Evolutionary conservation across 306 rosid genomes (phyloP).

Genomic region (Cicer yamashitae): DNA sequence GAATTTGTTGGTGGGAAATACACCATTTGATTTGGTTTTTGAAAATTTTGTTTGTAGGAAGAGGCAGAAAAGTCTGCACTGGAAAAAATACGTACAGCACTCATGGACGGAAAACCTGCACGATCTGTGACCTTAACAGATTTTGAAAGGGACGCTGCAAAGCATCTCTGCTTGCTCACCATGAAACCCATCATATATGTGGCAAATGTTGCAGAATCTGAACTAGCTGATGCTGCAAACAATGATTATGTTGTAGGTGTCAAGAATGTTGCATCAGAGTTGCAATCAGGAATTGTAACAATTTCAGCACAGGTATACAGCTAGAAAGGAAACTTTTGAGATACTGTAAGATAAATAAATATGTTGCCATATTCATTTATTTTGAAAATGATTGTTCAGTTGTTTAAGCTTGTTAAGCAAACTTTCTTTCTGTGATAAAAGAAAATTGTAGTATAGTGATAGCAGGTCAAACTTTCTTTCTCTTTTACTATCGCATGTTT

Average conservation of each 20-base stretch:
- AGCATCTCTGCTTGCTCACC: conserved; percentile 90
- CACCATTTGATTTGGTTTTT: conserved; percentile 10
- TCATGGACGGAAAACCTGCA: conserved; percentile 95
- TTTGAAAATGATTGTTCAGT: conserved; percentile 4
- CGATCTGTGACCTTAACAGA: conserved; percentile 85
- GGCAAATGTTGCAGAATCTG: conserved; percentile 95
- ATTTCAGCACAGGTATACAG: conserved; percentile 87
- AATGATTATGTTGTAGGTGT: conserved; percentile 73
- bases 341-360: neutral
- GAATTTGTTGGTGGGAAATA: conserved; percentile 20
- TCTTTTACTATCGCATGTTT: neutral
- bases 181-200: conserved; percentile 90
- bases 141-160: conserved; percentile 73
- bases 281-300: conserved; percentile 84
- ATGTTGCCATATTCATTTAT: neutral
- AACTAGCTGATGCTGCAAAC: conserved; percentile 74
- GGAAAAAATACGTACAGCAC: conserved; percentile 79
- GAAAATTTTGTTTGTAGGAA: conserved; percentile 65
- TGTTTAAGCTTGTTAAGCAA: conserved; percentile 1
- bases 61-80: conserved; percentile 85
- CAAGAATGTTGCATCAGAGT: conserved; percentile 69
- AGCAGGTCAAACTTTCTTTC: conserved; percentile 11
- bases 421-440: neutral
- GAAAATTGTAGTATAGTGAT: conserved; percentile 7
- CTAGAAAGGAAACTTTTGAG: neutral